These are phyloP conservation scores for Neonectria ditissima DNA, from an alignment of 2,329 filamentous ascomycete genomes.

Conservation along the genomic window DNA sequence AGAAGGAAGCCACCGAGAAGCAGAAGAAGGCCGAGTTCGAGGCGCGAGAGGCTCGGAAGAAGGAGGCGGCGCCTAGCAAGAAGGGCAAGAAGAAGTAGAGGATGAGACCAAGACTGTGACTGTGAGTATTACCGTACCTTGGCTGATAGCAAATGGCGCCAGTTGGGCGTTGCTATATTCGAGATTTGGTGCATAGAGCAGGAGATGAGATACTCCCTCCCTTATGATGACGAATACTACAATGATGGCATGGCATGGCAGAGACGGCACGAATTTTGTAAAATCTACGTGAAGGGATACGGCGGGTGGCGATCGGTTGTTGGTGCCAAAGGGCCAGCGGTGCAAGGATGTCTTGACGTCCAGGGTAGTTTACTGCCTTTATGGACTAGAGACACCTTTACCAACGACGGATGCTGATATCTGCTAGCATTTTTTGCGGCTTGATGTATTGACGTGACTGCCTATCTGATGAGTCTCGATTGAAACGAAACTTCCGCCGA, in stretches of 20 bases:
- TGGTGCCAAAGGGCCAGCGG: not conserved
- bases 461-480: too few species aligned
- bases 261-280: not conserved
- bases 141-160: conserved; percentile 15
- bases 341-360: not conserved
- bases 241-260: conserved; percentile 1
- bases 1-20: conserved; percentile 56
- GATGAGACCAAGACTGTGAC: not conserved
- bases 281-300: not conserved
- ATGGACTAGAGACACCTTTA: not conserved
- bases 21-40: conserved; percentile 63
- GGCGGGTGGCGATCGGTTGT: not conserved
- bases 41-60: conserved; percentile 65
- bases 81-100: conserved; percentile 62
- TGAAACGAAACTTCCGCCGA: too few species aligned
- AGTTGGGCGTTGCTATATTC: conserved; percentile 3
- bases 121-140: conserved; percentile 11
- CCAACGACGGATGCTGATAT: not conserved
- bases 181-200: conserved; percentile 9
- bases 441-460: too few species aligned
- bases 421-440: not conserved
- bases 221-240: conserved; percentile 13
- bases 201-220: conserved; percentile 6
- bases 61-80: conserved; percentile 63
- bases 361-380: not conserved